Base-by-base conservation (phyloP, 164 flowering plant species). In the Magnolia kwangsiensis region DNA sequence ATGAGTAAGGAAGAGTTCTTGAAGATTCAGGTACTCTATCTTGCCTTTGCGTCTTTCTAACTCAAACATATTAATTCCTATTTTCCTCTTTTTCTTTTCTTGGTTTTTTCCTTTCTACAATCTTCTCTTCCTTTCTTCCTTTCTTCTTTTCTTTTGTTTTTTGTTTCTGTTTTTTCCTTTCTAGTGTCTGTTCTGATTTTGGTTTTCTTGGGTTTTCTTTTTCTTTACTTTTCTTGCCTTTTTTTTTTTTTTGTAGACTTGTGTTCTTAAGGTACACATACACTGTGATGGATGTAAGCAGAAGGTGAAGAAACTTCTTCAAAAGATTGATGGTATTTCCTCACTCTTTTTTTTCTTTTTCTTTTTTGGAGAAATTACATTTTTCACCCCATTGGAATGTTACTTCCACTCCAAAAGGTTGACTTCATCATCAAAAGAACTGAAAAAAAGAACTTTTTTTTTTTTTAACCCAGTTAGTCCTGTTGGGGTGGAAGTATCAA, bases 231-330 rank as follows among this genome's bases (percentile, higher is more conserved):
- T 71, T 45, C 71, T 64, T 71, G 49, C 76, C 11, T 69, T 77
- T 61, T 63, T 77, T 83, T 77, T 83, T 72, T 71, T 23, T 78
- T 73, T 89, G 85, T 86, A 92, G 97, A 92, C 92, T 74, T 88
- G 90, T 82, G 91, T 85, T 67, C 91, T 92, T 10, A 92, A 92
- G 84, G 97, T 92, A 83, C 87, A 90, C 81, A 90, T 92, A 51
- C 97, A 92, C 84, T 92, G 97, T 82, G 93, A 90, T 80, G 97
- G 94, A 63, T 92, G 97, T 70, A 89, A 89, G 89, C 86, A 86
- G 51, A 89, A 92, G 82, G 97, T 92, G 82, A 92, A 90, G 93
- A 92, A 90, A 83, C 81, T 88, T 81, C 81, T 92, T 83, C 90
- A 90, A 74, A 89, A 88, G 78, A 92, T 92, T 78, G 97, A 92